phyloP scores from a whole-genome alignment of 805 yeast genomes.

The Pichia insulana region DNA sequence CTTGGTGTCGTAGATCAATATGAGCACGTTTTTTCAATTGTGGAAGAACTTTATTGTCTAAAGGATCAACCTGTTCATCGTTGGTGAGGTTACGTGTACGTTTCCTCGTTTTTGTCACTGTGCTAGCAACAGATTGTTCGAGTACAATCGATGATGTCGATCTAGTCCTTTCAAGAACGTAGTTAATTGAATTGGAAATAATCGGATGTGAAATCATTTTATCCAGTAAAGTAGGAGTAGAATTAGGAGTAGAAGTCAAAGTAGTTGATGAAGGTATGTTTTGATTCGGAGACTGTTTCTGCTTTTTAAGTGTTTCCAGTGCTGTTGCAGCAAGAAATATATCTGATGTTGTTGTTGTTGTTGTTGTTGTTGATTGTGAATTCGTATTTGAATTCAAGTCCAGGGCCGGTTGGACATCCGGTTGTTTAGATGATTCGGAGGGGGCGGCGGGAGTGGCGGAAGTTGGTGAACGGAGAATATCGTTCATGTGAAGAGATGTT shows the following conservation, averaged over 20 bases:
- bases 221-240: slow-evolving; percentile 23
- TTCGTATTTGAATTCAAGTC: too few relatives aligned
- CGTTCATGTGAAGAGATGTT: too few relatives aligned
- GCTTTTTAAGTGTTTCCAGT: not conserved
- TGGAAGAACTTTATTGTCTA: not conserved
- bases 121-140: not conserved
- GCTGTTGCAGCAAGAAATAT: slow-evolving; percentile 1
- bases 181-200: slow-evolving; percentile 29
- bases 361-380: not conserved
- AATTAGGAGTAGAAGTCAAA: not conserved
- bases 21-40: not conserved
- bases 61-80: too few relatives aligned
- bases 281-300: not conserved
- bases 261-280: not conserved
- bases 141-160: slow-evolving; percentile 21
- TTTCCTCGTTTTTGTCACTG: not conserved
- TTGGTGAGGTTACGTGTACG: too few relatives aligned
- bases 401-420: too few relatives aligned
- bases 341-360: not conserved
- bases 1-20: slow-evolving; percentile 22
- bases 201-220: slow-evolving; percentile 31
- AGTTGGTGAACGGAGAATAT: too few relatives aligned
- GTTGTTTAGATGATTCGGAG: not conserved
- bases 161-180: slow-evolving; percentile 30
- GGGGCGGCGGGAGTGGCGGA: too few relatives aligned